Evolutionary conservation across 176 grass and related monocot genomes (phyloP), one percentile per base, ranked within the genome.

Genomic region (Thinopyrum elongatum): DNA sequence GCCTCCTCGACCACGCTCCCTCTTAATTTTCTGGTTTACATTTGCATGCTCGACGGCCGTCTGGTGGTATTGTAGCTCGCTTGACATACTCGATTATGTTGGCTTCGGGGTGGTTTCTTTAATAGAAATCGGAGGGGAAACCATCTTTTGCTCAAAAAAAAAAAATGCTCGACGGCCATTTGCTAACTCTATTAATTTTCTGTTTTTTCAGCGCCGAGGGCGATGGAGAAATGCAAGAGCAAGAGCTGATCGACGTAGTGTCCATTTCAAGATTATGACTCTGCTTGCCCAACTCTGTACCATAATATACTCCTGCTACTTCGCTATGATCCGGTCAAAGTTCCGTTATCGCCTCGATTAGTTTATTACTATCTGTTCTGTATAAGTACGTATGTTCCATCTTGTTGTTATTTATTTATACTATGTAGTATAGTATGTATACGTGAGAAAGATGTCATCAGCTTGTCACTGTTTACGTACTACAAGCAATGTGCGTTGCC

Each of bases 181-280:
- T 19, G 49, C 49, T 53, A 53, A 53, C 49, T 53, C 16, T 0
- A 2, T 53, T 53, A 2, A 5, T 0, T 2, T 53, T 2, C 19
- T 35, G 7, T 53, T 65, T 62, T 78, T 67, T 14, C 91, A 98
- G 95, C 95, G 17, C 93, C 95, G 51, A 90, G 86, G 74, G 83
- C 87, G 26, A 92, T 85, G 93, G 93, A 93, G 70, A 93, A 95
- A 91, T 88, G 83, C 93, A 92, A 86, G 87, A 98, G 81, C 91
- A 85, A 34, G 60, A 88, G 85, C 76, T 92, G 80, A 84, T 19
- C 27, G 57, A 91, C 2, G 10, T 47, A 25, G 41, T 6, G 69
- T 53, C 46, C 47, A 53, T 53, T 49, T 26, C 70, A 82, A 80
- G 16, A 76, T 11, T 23, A 26, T 4, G 15, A 22, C 69, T 74